Conservation (phyloP, 805 yeast genomes). For the Torulaspora maleeae region DNA sequence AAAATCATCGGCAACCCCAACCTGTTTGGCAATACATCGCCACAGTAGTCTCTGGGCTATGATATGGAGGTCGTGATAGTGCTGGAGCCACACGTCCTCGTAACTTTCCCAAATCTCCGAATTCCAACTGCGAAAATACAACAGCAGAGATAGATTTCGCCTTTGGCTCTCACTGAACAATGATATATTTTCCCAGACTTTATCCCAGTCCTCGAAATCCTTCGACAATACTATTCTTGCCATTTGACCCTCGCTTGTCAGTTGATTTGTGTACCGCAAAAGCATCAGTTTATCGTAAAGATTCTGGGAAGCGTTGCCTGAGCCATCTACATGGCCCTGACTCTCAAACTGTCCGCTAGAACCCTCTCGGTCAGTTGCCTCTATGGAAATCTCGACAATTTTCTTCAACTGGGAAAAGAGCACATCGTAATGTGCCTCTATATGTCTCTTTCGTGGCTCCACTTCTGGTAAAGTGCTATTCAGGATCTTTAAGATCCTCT, state of each 20-base stretch:
- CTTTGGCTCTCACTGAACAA: slow-evolving; percentile 17
- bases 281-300: slow-evolving; percentile 21
- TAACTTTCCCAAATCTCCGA: slow-evolving; percentile 13
- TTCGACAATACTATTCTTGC: slow-evolving; percentile 21
- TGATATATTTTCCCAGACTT: slow-evolving; percentile 18
- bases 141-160: slow-evolving; percentile 21
- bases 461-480: slow-evolving; percentile 30
- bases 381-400: slow-evolving; percentile 21
- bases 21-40: slow-evolving; percentile 19
- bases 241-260: slow-evolving; percentile 14
- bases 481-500: slow-evolving; percentile 25
- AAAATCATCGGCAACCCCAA: neutral
- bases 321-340: neutral
- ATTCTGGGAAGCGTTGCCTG: slow-evolving; percentile 11
- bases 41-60: slow-evolving; percentile 26
- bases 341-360: neutral
- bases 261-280: slow-evolving; percentile 20
- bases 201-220: slow-evolving; percentile 19
- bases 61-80: slow-evolving; percentile 16
- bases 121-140: slow-evolving; percentile 24
- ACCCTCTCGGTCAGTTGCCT: slow-evolving; percentile 1
- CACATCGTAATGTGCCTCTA: slow-evolving; percentile 30
- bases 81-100: slow-evolving; percentile 15
- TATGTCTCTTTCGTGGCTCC: slow-evolving; percentile 18
- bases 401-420: slow-evolving; percentile 26